These are phyloP conservation scores for Cucurbitaria berberidis DNA, from an alignment of 2,329 filamentous ascomycete species.

Conservation along the genomic window DNA sequence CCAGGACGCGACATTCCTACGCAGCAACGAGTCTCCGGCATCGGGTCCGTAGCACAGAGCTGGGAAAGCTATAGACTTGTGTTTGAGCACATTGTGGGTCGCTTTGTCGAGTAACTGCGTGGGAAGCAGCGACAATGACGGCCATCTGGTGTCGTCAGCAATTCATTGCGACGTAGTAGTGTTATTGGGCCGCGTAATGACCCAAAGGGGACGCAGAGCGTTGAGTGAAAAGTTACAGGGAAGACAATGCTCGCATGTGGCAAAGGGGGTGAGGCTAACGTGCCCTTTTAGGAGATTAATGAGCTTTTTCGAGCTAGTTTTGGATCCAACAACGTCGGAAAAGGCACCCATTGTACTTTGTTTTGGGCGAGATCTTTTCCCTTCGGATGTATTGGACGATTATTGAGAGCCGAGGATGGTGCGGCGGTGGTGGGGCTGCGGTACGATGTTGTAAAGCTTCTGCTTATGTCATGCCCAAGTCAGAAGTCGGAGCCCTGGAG, in stretches of 20 bases:
- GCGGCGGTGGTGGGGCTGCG: too few species aligned
- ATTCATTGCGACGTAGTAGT: slow-evolving; percentile 1
- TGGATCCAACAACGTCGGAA: slow-evolving; percentile 39
- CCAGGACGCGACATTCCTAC: slow-evolving; percentile 73
- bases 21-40: slow-evolving; percentile 62
- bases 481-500: slow-evolving; percentile 9
- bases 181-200: slow-evolving; percentile 23
- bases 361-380: slow-evolving; percentile 16
- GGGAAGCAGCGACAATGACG: slow-evolving; percentile 69
- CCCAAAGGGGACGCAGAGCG: slow-evolving; percentile 12
- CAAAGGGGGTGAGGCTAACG: slow-evolving; percentile 25
- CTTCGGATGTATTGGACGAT: slow-evolving; percentile 13
- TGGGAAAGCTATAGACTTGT: slow-evolving; percentile 64
- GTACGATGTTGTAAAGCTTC: slow-evolving; percentile 2
- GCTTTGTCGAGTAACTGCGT: slow-evolving; percentile 66
- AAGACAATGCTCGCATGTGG: neutral
- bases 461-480: slow-evolving; percentile 24
- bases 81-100: slow-evolving; percentile 65
- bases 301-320: slow-evolving; percentile 38
- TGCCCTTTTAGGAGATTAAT: slow-evolving; percentile 48
- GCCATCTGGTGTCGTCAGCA: slow-evolving; percentile 66
- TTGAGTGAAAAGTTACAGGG: slow-evolving; percentile 7
- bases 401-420: slow-evolving; percentile 26
- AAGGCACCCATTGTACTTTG: slow-evolving; percentile 31
- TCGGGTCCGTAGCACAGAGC: slow-evolving; percentile 83